Evolutionary conservation across 108 stramenopile genomes (phyloP).

Genomic region (Skeletonema costatum): DNA sequence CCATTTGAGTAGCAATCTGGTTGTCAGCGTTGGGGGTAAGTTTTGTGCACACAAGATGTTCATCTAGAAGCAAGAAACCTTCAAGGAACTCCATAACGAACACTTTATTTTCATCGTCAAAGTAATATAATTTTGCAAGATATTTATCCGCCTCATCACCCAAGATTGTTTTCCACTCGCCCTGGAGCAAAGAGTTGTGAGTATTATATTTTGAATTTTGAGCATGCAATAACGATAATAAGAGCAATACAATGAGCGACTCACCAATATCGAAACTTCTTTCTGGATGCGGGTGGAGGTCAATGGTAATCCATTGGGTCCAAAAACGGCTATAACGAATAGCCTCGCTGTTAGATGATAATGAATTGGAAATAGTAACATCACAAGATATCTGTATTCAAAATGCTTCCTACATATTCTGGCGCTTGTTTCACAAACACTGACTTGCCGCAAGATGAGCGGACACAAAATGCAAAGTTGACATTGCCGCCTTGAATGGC

Average conservation of each 20-base stretch:
- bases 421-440: slow-evolving; percentile 88
- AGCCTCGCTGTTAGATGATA: too few relatives aligned
- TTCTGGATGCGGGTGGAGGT: slow-evolving; percentile 71
- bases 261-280: slow-evolving; percentile 61
- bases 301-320: slow-evolving; percentile 74
- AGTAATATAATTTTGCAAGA: slow-evolving; percentile 72
- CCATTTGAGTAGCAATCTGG: slow-evolving; percentile 56
- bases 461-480: slow-evolving; percentile 83
- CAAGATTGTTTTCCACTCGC: slow-evolving; percentile 61
- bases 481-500: slow-evolving; percentile 83
- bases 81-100: slow-evolving; percentile 89
- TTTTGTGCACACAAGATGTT: slow-evolving; percentile 60
- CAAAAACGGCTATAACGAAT: slow-evolving; percentile 77
- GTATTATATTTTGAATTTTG: too few relatives aligned
- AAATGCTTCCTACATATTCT: too few relatives aligned
- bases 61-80: slow-evolving; percentile 67
- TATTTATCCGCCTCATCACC: slow-evolving; percentile 52
- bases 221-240: too few relatives aligned
- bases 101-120: slow-evolving; percentile 71
- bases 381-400: too few relatives aligned
- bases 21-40: slow-evolving; percentile 23
- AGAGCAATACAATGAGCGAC: too few relatives aligned
- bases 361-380: too few relatives aligned
- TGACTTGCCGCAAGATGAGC: slow-evolving; percentile 33
- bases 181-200: neutral